Evolutionary conservation across 192 early-diverging fungal species (phyloP), one percentile per base, ranked within the genome.

Genomic region (Coemansia sp.): DNA sequence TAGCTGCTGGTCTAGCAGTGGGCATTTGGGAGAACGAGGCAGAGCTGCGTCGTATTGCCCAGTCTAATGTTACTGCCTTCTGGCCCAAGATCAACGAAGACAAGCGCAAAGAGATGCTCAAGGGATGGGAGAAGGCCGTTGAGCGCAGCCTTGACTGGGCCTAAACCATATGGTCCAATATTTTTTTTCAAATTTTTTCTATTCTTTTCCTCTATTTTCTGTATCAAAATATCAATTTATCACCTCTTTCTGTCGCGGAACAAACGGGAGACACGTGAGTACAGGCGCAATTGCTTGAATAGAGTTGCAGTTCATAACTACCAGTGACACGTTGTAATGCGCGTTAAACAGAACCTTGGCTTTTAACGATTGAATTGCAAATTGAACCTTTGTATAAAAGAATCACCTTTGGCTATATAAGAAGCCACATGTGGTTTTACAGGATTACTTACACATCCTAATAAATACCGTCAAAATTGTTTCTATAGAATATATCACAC

Each of bases 1-100:
- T 93, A 27, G 94, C 91, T 18, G 91, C 94, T 35, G 94, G 86
- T 9, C 72, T 91, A 9, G 87, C 81, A 22, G 72, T 84, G 13
- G 85, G 82, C 20, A 62, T 87, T 18, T 91, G 85, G 82, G 50
- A 76, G 42, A 50, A 53, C 64, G 61, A 82, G 46, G 56, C 55
- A 50, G 58, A 81, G 46, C 75, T 84, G n/a, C 61, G 79, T 25
- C 64, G 65, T 13, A 72, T 89, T 48, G 72, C 81, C 53, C 53
- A 55, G 33, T 57, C 80, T 18, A 72, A 72, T 40, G 62, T 58
- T 35, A 60, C 64, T n/a, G 50, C 74, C 4, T 80, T 81, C 53
- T 69, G 58, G 53, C 63, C 80, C 42, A 41, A 56, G 35, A 67
- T 83, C 38, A 41, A 73, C 20, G 37, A 60, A 7, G 64, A 81